Evolutionary conservation across 495 filamentous ascomycete genomes (phyloP), one percentile per base, ranked within the genome.

Genomic region (Parathielavia appendiculata): DNA sequence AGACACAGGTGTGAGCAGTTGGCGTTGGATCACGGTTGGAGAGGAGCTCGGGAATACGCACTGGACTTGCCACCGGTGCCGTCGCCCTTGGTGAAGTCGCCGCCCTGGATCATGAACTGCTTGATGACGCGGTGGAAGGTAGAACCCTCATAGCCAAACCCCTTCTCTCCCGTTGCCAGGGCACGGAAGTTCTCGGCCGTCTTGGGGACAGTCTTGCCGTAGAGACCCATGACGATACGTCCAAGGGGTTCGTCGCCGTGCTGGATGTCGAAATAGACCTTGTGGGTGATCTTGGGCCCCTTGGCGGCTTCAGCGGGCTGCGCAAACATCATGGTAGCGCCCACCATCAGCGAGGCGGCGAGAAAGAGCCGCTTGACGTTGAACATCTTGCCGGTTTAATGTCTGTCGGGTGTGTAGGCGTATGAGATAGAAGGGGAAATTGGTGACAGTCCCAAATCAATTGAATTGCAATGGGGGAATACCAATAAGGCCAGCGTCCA

Each of bases 41-140:
- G 22, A 7, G 4, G 5, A 39, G 5, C 13, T 12, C 34, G 38
- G 6, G 47, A 30, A 38, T 53, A 79, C 80, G 61, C 75, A 83
- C 81, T 85, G 47, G 91, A 96, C 83, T 96, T 97, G 67, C 93
- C 93, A 72, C 93, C 93, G 70, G 92, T 97, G 67, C 92, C 92
- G 70, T 99, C 92, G 63, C 86, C 86, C 61, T 86, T 90, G 73
- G 95, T 99, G 79, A 99, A 99, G 78, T 99, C 95, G 77, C 95
- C 93, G 71, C 93, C 93, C 78, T 98, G 93, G 72, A 97, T 96
- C 93, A 98, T 98, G 80, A 98, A 98, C 56, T 87, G 68, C 80
- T 92, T 91, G 80, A 98, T 98, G 68, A 98, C 95, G 76, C 93
- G 89, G 84, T 98, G 93, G 87, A 98, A 98, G 71, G 76, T 84